Evolutionary conservation across 352 stramenopile species (phyloP).

Genomic region (Globisporangium nunn): DNA sequence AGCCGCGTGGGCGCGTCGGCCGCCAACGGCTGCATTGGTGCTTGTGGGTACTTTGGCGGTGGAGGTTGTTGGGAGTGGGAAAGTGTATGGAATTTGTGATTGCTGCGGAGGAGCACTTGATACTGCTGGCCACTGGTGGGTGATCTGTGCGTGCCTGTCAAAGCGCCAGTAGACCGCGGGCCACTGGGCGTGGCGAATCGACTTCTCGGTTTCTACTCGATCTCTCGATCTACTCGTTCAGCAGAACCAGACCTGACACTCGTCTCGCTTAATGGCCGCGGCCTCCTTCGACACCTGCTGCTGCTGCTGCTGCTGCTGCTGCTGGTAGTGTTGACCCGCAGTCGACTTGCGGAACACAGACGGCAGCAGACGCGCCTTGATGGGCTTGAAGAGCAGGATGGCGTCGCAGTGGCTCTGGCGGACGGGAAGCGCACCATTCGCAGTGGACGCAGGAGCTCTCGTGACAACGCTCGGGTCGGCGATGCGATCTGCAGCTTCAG

Average conservation of each 20-base stretch:
- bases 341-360: background rate
- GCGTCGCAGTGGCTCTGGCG: background rate
- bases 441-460: no score
- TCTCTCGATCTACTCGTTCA: background rate
- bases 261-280: background rate
- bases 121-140: no score
- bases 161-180: no score
- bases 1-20: background rate
- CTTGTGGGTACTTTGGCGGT: background rate
- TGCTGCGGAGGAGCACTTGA: no score
- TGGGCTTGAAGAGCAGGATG: slow-evolving; percentile 3
- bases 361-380: background rate
- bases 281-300: background rate
- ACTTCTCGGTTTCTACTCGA: background rate
- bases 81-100: no score
- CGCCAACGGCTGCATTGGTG: background rate
- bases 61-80: no score
- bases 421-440: no score
- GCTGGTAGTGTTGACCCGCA: background rate
- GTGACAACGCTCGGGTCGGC: no score
- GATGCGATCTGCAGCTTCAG: no score
- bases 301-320: background rate
- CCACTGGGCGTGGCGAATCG: no score
- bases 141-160: no score
- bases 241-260: slow-evolving; percentile 1